Evolutionary conservation across 169 alveolate species (phyloP), one percentile per base, ranked within the genome.

Genomic region (Sarcocystis neurona): DNA sequence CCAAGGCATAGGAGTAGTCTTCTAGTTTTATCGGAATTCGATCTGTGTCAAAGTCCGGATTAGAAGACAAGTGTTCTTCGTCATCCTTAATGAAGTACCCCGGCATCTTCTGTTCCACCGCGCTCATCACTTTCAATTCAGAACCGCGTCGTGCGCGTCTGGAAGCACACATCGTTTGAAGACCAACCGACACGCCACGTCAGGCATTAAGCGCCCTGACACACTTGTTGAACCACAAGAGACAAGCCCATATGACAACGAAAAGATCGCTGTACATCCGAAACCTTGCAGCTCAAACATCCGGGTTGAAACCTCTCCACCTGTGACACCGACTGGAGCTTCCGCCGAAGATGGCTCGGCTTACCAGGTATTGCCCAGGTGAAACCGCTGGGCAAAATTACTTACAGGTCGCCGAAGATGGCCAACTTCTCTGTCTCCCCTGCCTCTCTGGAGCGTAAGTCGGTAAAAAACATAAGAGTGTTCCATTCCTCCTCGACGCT

Each of bases 401-500:
- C 92, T 10, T 27, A 79, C 89, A 34, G 47, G 15, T 43, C 79
- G 39, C 92, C 92, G 47, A 88, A 88, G 32, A 88, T 88, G 41
- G 92, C 92, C n/a, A 88, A 78, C 8, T 77, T 58, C 66, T 88
- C 92, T 18, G 88, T 77, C 5, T 58, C 63, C 8, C 87, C 91
- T 2, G 85, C 85, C 63, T 68, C 72, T 77, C 41, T 68, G 18
- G 84, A 56, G 10, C 92, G 79, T 75, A 78, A 23, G 32, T 84
- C 93, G 6, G 87, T 74, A 72, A 93, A 93, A 60, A 93, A 93
- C 95, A 93, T 93, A 63, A 93, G 47, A 30, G 95, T 93, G 18
- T 91, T 90, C 79, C 93, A 93, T 60, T 93, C 95, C 79, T 93
- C 95, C 85, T 93, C 95, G 47, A 93, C 91, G 53, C 92, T 85